Conservation (phyloP, 352 stramenopile genomes). For the Phytophthora colocasiae region DNA sequence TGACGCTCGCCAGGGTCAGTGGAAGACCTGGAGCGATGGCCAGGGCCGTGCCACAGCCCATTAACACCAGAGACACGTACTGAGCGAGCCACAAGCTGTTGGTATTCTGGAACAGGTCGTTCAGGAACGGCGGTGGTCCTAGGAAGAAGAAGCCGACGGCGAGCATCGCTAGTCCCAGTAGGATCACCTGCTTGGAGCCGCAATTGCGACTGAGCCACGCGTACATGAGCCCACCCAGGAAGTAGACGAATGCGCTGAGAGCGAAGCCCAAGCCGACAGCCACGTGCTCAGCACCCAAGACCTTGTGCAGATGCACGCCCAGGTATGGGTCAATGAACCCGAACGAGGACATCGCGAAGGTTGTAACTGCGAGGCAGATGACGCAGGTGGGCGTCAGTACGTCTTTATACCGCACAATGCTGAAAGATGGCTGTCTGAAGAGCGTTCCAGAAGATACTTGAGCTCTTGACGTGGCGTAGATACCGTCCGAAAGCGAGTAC, state of each 20-base stretch:
- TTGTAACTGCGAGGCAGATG: constrained; percentile 55
- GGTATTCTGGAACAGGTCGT: constrained; percentile 44
- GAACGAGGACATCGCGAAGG: constrained; percentile 74
- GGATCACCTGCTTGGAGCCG: constrained; percentile 73
- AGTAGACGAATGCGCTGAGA: constrained; percentile 75
- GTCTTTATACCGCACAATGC: constrained; percentile 49
- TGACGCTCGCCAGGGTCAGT: constrained; percentile 63
- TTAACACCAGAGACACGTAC: constrained; percentile 59
- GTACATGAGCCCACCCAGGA: constrained; percentile 60
- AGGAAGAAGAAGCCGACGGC: constrained; percentile 66
- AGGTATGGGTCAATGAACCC: constrained; percentile 79
- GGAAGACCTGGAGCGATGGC: constrained; percentile 67
- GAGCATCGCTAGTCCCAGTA: constrained; percentile 58
- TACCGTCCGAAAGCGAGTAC: constrained; percentile 71
- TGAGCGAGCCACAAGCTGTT: constrained; percentile 58
- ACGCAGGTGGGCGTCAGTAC: constrained; percentile 66
- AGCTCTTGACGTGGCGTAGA: constrained; percentile 40
- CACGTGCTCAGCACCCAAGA: constrained; percentile 65
- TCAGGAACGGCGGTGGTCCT: constrained; percentile 62
- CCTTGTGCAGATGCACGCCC: constrained; percentile 62
- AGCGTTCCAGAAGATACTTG: constrained; percentile 21
- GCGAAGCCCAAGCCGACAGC: constrained; percentile 72
- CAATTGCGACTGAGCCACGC: constrained; percentile 65
- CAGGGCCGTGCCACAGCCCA: constrained; percentile 63
- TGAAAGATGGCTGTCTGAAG: constrained; percentile 38